These are phyloP conservation scores for Lecanoromycetidae sp. DNA, from an alignment of 2,329 filamentous ascomycete genomes.

Conservation along the genomic window DNA sequence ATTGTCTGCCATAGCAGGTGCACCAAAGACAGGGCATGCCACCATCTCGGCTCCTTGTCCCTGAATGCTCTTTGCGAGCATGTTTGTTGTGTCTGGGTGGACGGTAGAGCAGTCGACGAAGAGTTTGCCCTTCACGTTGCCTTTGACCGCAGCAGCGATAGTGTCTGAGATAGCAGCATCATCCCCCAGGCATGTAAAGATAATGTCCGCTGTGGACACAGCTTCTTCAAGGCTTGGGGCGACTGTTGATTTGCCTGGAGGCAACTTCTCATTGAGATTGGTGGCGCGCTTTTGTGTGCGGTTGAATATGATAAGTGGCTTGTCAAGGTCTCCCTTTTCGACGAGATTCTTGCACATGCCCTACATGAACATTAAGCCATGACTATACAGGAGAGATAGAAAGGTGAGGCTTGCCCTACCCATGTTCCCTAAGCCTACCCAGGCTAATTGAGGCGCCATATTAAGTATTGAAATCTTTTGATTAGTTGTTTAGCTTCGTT, in stretches of 20 bases:
- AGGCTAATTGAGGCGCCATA: conserved; percentile 17
- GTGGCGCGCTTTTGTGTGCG: conserved; percentile 56
- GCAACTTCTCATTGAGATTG: conserved; percentile 51
- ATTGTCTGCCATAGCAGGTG: conserved; percentile 55
- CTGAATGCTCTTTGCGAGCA: conserved; percentile 46
- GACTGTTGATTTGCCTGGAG: conserved; percentile 50
- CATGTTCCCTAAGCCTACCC: conserved; percentile 74
- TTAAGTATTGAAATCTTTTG: neutral
- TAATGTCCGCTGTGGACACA: conserved; percentile 57
- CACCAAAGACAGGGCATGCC: conserved; percentile 52
- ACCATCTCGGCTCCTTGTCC: conserved; percentile 60
- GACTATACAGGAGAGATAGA: conserved; percentile 2
- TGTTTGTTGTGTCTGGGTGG: conserved; percentile 67
- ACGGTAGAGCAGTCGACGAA: conserved; percentile 83
- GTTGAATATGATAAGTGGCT: conserved; percentile 69
- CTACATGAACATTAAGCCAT: conserved; percentile 29
- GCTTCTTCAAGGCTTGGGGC: conserved; percentile 53
- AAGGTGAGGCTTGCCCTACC: conserved; percentile 53
- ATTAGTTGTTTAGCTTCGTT: too few relatives aligned
- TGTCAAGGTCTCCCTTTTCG: conserved; percentile 58
- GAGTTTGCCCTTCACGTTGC: conserved; percentile 55
- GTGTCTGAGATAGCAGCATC: conserved; percentile 15
- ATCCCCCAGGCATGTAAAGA: conserved; percentile 76
- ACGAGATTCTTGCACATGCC: conserved; percentile 78
- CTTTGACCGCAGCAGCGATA: conserved; percentile 45